Evolutionary conservation across 495 filamentous ascomycete genomes (phyloP).

Genomic region (Parmelia sp.): DNA sequence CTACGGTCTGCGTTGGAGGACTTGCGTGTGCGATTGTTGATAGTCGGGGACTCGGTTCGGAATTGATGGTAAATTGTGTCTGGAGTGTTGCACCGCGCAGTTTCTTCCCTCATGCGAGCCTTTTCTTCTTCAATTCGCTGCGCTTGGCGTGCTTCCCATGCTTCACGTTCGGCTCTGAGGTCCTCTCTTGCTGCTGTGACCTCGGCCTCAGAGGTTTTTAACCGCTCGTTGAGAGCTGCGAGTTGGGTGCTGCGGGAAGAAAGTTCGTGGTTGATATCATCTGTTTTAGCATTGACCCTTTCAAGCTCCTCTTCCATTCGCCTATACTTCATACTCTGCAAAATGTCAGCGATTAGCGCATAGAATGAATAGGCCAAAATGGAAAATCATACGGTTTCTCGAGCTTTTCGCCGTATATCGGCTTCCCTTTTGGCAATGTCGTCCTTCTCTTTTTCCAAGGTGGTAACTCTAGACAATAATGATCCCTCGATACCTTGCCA

Average conservation of each 20-base stretch:
- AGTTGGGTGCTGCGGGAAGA: conserved; percentile 56
- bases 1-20: conserved; percentile 36
- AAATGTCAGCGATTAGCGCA: conserved; percentile 20
- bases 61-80: conserved; percentile 39
- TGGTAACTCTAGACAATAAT: conserved; percentile 62
- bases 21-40: conserved; percentile 42
- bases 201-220: conserved; percentile 60
- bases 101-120: conserved; percentile 63
- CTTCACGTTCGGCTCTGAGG: conserved; percentile 64
- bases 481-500: conserved; percentile 94
- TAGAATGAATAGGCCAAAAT: not conserved
- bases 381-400: conserved; percentile 63
- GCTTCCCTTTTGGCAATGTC: conserved; percentile 75
- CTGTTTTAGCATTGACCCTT: conserved; percentile 55
- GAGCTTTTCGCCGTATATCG: conserved; percentile 76
- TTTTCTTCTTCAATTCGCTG: conserved; percentile 67
- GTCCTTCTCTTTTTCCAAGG: conserved; percentile 82
- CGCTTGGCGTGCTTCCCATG: conserved; percentile 53
- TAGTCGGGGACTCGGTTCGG: conserved; percentile 44
- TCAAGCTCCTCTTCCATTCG: conserved; percentile 80
- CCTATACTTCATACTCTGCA: conserved; percentile 66
- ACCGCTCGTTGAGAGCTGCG: conserved; percentile 54
- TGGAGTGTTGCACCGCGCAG: conserved; percentile 28
- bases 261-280: conserved; percentile 52
- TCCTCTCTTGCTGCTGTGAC: conserved; percentile 52